A percentile compares a stretch with the other conserved stretches of the same genome.
Conservation (phyloP, 208 protist genomes). For the Leishmania amazonensis region DNA sequence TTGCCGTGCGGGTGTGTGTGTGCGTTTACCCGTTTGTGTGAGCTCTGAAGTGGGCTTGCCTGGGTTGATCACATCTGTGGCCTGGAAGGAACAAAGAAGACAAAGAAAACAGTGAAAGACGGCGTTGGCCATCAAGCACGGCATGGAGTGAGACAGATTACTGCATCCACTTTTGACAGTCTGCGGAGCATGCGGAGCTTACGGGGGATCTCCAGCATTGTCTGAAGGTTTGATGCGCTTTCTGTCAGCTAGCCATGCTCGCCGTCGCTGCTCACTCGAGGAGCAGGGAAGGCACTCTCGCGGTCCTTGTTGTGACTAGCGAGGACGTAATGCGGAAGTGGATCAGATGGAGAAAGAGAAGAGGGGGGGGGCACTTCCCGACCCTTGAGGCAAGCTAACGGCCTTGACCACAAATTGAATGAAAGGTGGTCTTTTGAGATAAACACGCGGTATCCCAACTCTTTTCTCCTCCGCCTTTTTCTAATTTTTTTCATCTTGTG, state of each 20-base stretch:
- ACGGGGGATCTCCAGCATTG: neutral
- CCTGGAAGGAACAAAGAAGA: neutral
- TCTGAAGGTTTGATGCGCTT: neutral
- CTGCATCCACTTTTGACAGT: neutral
- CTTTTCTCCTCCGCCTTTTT: slow-evolving; percentile 8
- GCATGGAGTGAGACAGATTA: neutral
- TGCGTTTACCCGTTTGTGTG: neutral
- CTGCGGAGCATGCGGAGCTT: neutral
- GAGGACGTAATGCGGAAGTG: neutral
- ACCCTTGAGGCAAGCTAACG: no score
- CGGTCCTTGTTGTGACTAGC: neutral
- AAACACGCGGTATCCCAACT: neutral
- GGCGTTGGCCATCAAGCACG: neutral
- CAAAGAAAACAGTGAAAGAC: neutral
- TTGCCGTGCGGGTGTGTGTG: slow-evolving; percentile 1
- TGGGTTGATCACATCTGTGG: slow-evolving; percentile 3
- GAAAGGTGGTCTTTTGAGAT: neutral
- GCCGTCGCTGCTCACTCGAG: neutral
- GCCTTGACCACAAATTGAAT: neutral
- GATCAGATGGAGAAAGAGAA: neutral
- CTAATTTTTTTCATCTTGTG: neutral
- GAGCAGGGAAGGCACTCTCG: neutral
- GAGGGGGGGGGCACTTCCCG: neutral
- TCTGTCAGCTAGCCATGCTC: neutral
- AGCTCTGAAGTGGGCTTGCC: neutral